Conservation (phyloP, 805 yeast species). For the Candida easanensis region DNA sequence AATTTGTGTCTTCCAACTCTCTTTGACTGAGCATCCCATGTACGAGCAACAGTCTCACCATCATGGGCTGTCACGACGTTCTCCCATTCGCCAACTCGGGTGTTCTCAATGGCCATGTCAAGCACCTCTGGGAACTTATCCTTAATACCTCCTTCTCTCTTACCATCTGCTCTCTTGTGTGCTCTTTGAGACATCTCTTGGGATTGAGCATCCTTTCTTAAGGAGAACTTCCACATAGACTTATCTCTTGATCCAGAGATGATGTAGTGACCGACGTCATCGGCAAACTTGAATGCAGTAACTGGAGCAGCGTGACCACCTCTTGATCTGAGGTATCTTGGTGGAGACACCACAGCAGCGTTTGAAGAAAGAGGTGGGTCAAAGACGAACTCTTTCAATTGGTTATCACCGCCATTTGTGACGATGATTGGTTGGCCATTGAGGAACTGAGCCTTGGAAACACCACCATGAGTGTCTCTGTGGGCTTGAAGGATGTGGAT, state of each 20-base stretch:
- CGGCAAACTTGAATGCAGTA: constrained; percentile 68
- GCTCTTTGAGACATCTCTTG: constrained; percentile 85
- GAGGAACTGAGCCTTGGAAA: constrained; percentile 67
- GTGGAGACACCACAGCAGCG: constrained; percentile 73
- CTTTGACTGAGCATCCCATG: constrained; percentile 82
- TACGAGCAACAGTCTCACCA: constrained; percentile 78
- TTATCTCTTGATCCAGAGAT: constrained; percentile 84
- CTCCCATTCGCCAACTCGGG: constrained; percentile 90
- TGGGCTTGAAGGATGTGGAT: constrained; percentile 78
- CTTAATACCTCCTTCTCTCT: constrained; percentile 57
- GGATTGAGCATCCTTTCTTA: constrained; percentile 94
- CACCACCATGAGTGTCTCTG: constrained; percentile 71
- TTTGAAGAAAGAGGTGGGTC: constrained; percentile 79
- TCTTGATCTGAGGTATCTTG: constrained; percentile 85
- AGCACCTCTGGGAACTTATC: constrained; percentile 78
- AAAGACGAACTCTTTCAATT: constrained; percentile 84
- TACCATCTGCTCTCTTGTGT: constrained; percentile 41
- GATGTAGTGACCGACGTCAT: constrained; percentile 76
- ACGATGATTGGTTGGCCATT: constrained; percentile 91
- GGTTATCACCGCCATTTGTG: constrained; percentile 89
- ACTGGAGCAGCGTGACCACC: constrained; percentile 99
- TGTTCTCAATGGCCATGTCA: constrained; percentile 65
- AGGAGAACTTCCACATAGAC: constrained; percentile 87
- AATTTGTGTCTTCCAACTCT: constrained; percentile 76
- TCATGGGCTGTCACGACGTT: constrained; percentile 86